Evolutionary conservation across 164 flowering plant species (phyloP).

Genomic region (Santalum album): DNA sequence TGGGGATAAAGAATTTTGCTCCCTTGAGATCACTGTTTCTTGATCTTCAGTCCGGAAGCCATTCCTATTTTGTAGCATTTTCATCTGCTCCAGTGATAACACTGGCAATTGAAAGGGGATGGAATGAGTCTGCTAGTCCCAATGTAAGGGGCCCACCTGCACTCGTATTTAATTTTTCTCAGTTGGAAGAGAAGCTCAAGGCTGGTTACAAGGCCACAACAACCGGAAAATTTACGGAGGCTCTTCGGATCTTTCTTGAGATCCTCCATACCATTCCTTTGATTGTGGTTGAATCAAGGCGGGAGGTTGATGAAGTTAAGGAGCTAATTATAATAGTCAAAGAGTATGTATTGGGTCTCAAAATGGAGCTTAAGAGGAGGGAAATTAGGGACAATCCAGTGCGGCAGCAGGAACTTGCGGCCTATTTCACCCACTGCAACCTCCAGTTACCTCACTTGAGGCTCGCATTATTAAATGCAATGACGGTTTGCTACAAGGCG

Average conservation of each 20-base stretch:
- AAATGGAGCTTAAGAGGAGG: conserved; percentile 4
- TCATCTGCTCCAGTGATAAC: conserved; percentile 2
- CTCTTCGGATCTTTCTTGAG: background rate
- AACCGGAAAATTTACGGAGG: background rate
- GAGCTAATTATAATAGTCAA: background rate
- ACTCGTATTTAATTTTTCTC: background rate
- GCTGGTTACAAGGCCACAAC: conserved; percentile 4
- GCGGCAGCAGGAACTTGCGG: conserved; percentile 3
- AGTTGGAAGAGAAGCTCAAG: conserved; percentile 1
- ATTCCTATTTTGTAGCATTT: background rate
- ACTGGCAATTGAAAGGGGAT: background rate
- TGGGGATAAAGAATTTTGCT: conserved; percentile 1
- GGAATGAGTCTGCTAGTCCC: background rate
- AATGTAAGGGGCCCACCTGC: background rate
- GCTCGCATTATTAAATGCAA: conserved; percentile 1
- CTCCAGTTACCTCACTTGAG: background rate
- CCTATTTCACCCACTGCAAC: conserved; percentile 2
- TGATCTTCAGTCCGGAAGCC: background rate
- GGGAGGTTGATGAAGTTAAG: conserved; percentile 4
- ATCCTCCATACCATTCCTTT: background rate
- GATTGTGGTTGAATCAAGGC: background rate
- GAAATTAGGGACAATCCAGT: conserved; percentile 1
- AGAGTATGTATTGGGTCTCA: background rate
- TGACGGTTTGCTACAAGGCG: conserved; percentile 4
- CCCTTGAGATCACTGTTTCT: background rate